Base-by-base conservation (phyloP, 345 rosid genomes). In the Chamaenerion angustifolium region DNA sequence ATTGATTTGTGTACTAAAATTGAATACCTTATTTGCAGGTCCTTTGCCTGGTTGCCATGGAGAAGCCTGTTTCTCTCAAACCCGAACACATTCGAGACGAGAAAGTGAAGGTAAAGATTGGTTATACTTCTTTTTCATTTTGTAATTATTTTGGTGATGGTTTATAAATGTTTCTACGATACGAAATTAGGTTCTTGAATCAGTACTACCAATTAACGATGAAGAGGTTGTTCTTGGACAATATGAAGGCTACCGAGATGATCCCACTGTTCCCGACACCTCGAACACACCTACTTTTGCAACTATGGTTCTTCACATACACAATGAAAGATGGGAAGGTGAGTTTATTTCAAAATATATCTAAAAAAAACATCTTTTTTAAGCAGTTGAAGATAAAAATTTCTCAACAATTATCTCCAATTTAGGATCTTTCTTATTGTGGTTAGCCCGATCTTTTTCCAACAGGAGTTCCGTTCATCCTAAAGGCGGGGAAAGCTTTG, bases 291-390 rank as follows among this genome's bases (percentile, higher is more conserved):
- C 98, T 55, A 90, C 95, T 0, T 92, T 92, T 71, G 96, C 99
- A 44, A 79, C 90, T 54, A 64, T 75, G 42, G 65, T 92, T 60
- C 83, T 92, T 44, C 87, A 74, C 43, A 84, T 92, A 46, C 83
- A 92, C 65, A 92, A 92, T 52, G 95, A 87, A 79, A 76, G 99
- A 80, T 92, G 99, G 99, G 99, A 92, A 79, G 99, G 98, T 92
- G 67, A 25, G 57, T 31, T 31, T 31, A 31, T 31, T 31, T 31
- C 37, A 31, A 31, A 31, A 3, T 7, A 31, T 31, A 31, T 31
- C 37, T 31, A 31, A 31, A 31, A 31, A 31, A 0, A 3, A 1
- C 37, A 31, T 3, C 37, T 31, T 31, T 31, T 21, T n/a, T n/a
- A 23, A 23, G 27, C 27, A 23, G 5, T 23, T 5, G 27, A 23